Base-by-base conservation (phyloP, 345 rosid species). In the Alliaria petiolata region DNA sequence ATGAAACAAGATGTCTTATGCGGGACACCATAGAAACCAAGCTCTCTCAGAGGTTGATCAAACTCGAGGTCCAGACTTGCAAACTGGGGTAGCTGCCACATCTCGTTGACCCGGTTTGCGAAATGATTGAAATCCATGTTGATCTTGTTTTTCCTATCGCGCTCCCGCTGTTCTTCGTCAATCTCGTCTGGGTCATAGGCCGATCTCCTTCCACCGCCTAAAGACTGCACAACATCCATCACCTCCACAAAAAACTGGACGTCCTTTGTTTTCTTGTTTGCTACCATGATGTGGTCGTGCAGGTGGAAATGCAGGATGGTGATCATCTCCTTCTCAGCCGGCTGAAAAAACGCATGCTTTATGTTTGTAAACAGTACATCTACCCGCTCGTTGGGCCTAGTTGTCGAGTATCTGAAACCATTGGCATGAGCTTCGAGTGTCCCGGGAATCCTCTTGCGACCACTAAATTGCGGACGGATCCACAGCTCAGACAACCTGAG, bases 231-330 rank as follows among this genome's bases (percentile, higher is more conserved):
- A 69, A 81, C 85, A 71, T 91, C 99, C 88, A 95, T 91, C 65
- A 95, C 99, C 78, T 95, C 97, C 65, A 91, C 82, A 65, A 81
- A 91, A 75, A 91, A 91, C 57, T 95, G 99, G 44, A 91, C 93
- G 78, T 95, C 99, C 78, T 91, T 95, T 33, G 99, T 88, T 80
- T 89, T 95, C 74, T 86, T 87, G 81, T 77, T 95, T 58, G 93
- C 99, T 31, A 95, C 95, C 99, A 95, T 91, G 31, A 91, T 91
- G 84, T 95, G 99, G 66, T 95, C 85, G 81, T 95, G 92, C 74
- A 91, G 76, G 77, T 95, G 93, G 61, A 89, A 91, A 75, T 95
- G 96, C 28, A 89, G 68, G 36, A 95, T 85, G 56, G 97, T 87
- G 57, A 88, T 86, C 97, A 91, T 89, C 80, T 89, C 97, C 76